Base-by-base conservation (phyloP, 2,329 filamentous ascomycete species). In the Knoxdaviesia proteae region DNA sequence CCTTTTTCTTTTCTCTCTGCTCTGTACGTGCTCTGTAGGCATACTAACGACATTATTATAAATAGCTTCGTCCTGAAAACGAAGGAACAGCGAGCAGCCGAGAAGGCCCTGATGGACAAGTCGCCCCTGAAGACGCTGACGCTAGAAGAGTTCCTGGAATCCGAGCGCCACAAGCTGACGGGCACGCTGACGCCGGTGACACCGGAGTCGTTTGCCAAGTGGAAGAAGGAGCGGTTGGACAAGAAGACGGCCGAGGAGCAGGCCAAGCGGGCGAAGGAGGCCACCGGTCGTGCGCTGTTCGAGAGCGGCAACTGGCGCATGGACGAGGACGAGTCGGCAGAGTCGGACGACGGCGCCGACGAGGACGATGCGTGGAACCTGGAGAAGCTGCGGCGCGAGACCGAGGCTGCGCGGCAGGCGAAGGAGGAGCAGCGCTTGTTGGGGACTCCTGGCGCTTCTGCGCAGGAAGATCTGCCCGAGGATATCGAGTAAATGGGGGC, bases 191-290 rank as follows among this genome's bases (percentile, higher is more conserved):
- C 92, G 2, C 92, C 92, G 5, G 92, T 98, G 48, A 98, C 83
- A 1, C 80, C 79, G 3, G 90, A 98, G 56, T 71, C 76, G 1
- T 98, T 98, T 56, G 84, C 84, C 47, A 90, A 90, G 56, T 98
- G 90, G 90, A 98, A 98, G 71, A 79, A 87, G 63, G 81, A 93
- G 42, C 80, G 90, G 38, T 57, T 96, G 51, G 77, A 86, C 61
- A 98, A 98, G 77, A 96, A 94, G 70, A 80, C 79, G 10, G 90
- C 90, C 29, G 90, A 98, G 54, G 82, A 90, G 50, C 78, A 94
- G 61, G 84, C 86, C 40, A 77, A 80, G 56, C 77, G 80, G 61
- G 83, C 86, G 55, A 96, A 93, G 70, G 90, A 98, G 53, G 88
- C 87, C 29, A 98, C 90, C 20, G 90, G 90, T 54, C 77, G 87